Evolutionary conservation across 441 rosid species (phyloP).

Genomic region (Syzygium malaccense): DNA sequence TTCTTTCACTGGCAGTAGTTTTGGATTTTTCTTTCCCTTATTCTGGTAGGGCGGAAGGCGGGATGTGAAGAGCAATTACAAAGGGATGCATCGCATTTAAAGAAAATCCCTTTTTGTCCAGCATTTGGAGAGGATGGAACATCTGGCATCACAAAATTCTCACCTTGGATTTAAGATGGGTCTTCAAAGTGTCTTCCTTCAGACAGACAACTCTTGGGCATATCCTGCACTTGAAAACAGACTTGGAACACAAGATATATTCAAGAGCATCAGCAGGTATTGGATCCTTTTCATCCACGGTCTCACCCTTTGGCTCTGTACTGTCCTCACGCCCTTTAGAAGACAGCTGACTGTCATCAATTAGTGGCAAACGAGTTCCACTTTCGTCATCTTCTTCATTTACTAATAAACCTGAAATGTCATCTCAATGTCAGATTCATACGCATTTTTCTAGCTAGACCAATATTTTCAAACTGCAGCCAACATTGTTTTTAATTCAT

Average conservation of each 20-base stretch:
- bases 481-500: not conserved
- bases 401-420: constrained; percentile 18
- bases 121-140: not conserved
- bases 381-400: constrained; percentile 38
- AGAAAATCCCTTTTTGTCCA: not conserved
- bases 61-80: not conserved
- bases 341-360: constrained; percentile 6
- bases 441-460: not conserved
- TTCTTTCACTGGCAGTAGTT: not conserved
- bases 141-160: not conserved
- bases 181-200: constrained; percentile 47
- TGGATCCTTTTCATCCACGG: constrained; percentile 11
- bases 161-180: constrained; percentile 82
- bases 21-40: not conserved
- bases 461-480: not conserved
- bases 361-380: constrained; percentile 16
- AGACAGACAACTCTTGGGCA: constrained; percentile 67
- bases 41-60: not conserved
- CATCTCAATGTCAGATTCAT: constrained; percentile 3
- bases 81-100: not conserved
- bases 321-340: not conserved
- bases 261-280: constrained; percentile 37
- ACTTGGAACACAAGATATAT: constrained; percentile 54
- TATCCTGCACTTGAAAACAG: constrained; percentile 71
- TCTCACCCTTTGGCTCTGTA: constrained; percentile 5